Evolutionary conservation across 768 basidiomycete species (phyloP), one percentile per base, ranked within the genome.

Genomic region (Auriscalpium orientale): DNA sequence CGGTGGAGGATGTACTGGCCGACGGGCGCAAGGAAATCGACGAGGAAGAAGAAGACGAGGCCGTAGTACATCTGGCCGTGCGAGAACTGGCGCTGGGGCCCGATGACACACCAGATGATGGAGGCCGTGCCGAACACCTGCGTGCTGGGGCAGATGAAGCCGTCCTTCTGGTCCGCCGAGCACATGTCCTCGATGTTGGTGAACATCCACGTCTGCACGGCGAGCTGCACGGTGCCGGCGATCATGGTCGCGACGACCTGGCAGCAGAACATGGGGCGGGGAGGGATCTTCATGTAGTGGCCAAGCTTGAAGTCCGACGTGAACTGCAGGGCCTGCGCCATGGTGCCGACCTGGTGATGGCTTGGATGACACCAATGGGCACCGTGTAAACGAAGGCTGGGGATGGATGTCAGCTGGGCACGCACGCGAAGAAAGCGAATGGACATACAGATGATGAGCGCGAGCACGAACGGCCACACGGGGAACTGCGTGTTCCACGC

Each of bases 321-420:
- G 72, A 91, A 90, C 36, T 71, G 71, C 45, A 90, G 64, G 2
- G 87, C 85, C 68, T 85, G 83, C 6, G 76, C 75, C 77, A 82
- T 81, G 49, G 80, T 83, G 44, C 82, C 84, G 55, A 89, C 75
- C 74, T 87, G 82, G 88, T 88, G 58, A 87, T 80, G 0, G 87
- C 86, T 61, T 86, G 80, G 58, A 90, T 87, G 77, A 89, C 81
- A 60, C 85, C 87, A 54, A 88, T 82, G 15, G 91, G 91, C 50
- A 93, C 80, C 53, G 83, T 76, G 62, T 89, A 91, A 59, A 84
- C 60, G 64, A 74, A 77, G 0, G 80, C 72, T 65, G 58, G 34
- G 35, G 18, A 34, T 4, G 21, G 35, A 22, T 5, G 9, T 5
- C 45, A 50, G 91, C 40, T 22, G 75, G 47, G 47, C 7, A 22